Evolutionary conservation across 1,284 basidiomycete species (phyloP).

Genomic region (Ceratobasidium sp.): DNA sequence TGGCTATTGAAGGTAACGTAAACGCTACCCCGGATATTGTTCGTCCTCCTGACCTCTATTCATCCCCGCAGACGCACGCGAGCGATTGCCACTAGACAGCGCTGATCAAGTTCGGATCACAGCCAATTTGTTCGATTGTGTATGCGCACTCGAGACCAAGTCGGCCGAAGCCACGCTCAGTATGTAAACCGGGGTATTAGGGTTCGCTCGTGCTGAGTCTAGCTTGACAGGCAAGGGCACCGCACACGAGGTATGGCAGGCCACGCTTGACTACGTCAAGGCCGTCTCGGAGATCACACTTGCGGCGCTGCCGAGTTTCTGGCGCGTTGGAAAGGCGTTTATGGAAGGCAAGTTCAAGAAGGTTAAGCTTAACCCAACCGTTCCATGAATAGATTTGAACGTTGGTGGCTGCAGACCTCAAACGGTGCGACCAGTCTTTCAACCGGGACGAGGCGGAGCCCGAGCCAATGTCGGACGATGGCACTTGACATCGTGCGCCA

Average conservation of each 20-base stretch:
- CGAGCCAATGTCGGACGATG: constrained; percentile 89
- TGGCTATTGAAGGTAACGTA: constrained; percentile 67
- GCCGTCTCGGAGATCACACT: constrained; percentile 61
- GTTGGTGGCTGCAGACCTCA: constrained; percentile 8
- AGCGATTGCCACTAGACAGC: constrained; percentile 17
- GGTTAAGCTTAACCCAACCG: constrained; percentile 58
- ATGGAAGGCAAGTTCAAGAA: constrained; percentile 92
- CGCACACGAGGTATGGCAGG: constrained; percentile 83
- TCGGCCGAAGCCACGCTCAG: constrained; percentile 71
- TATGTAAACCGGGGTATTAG: constrained; percentile 55
- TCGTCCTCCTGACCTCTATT: not conserved
- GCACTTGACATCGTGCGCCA: constrained; percentile 88
- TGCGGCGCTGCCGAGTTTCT: constrained; percentile 85
- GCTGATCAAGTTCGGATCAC: constrained; percentile 55
- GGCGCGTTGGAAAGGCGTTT: constrained; percentile 91
- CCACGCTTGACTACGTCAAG: constrained; percentile 69
- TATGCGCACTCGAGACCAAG: constrained; percentile 70
- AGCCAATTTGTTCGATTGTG: constrained; percentile 65
- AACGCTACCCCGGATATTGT: constrained; percentile 40
- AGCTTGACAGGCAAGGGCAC: constrained; percentile 62
- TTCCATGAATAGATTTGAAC: not conserved
- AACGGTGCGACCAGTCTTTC: constrained; percentile 46
- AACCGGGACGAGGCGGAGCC: constrained; percentile 65
- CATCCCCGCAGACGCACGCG: constrained; percentile 8
- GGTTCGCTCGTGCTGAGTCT: constrained; percentile 34